Evolutionary conservation across 2,329 filamentous ascomycete species (phyloP), one percentile per base, ranked within the genome.

Genomic region (Botryosphaeria dothidea): DNA sequence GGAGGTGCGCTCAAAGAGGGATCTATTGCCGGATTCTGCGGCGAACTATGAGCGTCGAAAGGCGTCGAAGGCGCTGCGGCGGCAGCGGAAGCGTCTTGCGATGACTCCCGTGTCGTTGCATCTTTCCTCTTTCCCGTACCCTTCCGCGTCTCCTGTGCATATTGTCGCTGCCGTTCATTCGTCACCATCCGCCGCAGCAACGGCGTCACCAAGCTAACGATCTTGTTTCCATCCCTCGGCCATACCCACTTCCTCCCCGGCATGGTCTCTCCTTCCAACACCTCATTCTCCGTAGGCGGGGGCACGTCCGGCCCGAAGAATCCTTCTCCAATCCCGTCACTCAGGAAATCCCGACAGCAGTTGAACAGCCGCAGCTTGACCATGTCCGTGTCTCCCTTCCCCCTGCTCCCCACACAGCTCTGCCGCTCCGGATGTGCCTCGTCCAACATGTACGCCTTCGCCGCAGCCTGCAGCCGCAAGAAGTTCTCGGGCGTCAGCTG

Each of bases 151-250:
- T 85, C 83, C 31, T 85, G 82, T 1, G 85, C 85, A 72, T 87
- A 87, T 69, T 84, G 79, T 41, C 85, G 77, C 70, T 87, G 85
- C 25, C 85, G 78, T 71, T 87, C 85, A 66, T 87, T 87, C 17
- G 84, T 86, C 13, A 87, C 84, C 84, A 87, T 86, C 25, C 85
- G 78, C 65, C 85, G 75, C 66, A 87, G 75, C 51, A 87, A 72
- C 13, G 84, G 85, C 67, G 84, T 86, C n/a, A 86, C 81, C 23
- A 85, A 74, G n/a, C 81, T 79, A 45, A 87, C 83, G 57, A 87
- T 84, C 66, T 82, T 82, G 64, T 84, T 83, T 57, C 80, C 80
- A 68, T 87, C 84, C 52, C 78, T 76, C 3, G 85, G 85, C 85
- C 85, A 87, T 15, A 83, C 73, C 63, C 84, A 77, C 7, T 79